Conservation (phyloP, 1,284 basidiomycete genomes). For the Agroathelia rolfsii region DNA sequence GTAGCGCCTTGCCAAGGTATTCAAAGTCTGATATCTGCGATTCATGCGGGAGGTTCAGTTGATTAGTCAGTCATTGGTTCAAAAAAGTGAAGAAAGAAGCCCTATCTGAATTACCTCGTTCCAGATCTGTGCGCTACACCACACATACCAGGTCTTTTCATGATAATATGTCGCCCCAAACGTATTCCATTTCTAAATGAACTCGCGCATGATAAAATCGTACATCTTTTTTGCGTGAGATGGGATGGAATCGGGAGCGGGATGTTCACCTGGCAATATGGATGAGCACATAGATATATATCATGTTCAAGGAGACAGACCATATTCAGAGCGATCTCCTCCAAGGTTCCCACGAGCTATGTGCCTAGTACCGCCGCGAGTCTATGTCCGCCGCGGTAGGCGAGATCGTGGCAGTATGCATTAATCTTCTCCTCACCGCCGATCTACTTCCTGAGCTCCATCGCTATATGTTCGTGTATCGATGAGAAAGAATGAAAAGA, state of each 20-base stretch:
- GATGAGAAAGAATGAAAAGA: conserved; percentile 13
- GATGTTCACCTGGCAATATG: too few relatives aligned
- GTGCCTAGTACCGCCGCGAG: conserved; percentile 39
- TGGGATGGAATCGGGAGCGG: too few relatives aligned
- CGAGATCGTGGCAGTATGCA: conserved; percentile 42
- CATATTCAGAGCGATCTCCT: too few relatives aligned
- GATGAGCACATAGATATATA: too few relatives aligned
- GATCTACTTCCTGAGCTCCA: conserved; percentile 47
- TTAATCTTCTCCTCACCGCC: conserved; percentile 52
- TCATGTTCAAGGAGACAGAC: too few relatives aligned
- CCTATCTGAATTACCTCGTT: conserved; percentile 47
- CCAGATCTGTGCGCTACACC: conserved; percentile 67
- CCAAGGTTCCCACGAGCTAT: conserved; percentile 35
- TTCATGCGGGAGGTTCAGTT: too few relatives aligned
- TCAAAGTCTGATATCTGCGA: conserved; percentile 49
- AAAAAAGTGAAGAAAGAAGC: conserved; percentile 1
- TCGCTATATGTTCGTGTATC: conserved; percentile 22
- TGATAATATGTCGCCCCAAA: conserved; percentile 41
- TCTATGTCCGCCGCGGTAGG: conserved; percentile 37
- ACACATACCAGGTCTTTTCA: conserved; percentile 58
- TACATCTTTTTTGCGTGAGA: too few relatives aligned
- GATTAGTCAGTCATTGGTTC: too few relatives aligned
- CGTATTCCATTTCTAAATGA: conserved; percentile 34
- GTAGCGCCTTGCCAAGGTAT: conserved; percentile 30
- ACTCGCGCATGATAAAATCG: too few relatives aligned